phyloP scores from a whole-genome alignment of 2,329 filamentous ascomycete species.

The Verticillium longisporum region DNA sequence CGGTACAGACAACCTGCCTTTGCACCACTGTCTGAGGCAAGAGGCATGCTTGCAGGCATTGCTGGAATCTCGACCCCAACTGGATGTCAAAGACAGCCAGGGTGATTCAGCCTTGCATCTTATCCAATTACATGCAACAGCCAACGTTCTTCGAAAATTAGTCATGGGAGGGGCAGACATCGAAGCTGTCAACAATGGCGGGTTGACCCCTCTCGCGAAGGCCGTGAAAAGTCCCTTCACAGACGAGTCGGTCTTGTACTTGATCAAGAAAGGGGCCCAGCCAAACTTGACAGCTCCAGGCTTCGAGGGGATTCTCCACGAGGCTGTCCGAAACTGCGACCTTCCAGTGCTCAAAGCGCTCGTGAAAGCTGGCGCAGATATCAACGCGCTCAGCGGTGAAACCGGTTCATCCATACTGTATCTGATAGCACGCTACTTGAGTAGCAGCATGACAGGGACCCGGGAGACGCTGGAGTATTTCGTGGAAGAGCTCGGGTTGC shows the following conservation, averaged over 20 bases:
- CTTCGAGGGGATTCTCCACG: neutral
- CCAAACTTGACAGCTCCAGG: neutral
- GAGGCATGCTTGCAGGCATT: neutral
- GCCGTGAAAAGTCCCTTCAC: neutral
- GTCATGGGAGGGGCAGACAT: constrained; percentile 7
- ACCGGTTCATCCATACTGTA: neutral
- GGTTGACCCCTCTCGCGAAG: constrained; percentile 6
- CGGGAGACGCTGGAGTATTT: constrained; percentile 10
- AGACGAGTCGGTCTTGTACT: neutral
- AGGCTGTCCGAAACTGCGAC: neutral
- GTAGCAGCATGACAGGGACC: neutral
- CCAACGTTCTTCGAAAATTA: constrained; percentile 1
- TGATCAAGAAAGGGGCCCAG: neutral
- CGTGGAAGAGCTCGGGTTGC: constrained; percentile 6
- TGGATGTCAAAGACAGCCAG: neutral
- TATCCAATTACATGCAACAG: neutral
- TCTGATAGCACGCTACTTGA: neutral
- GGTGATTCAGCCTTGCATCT: constrained; percentile 5
- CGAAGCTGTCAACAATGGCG: constrained; percentile 4
- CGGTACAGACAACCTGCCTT: neutral
- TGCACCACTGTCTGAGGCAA: neutral
- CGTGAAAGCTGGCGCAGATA: neutral
- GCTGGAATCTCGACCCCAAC: constrained; percentile 4
- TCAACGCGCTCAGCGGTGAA: neutral
- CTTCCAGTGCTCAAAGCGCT: neutral